Evolutionary conservation across 2,329 filamentous ascomycete genomes (phyloP), one percentile per base, ranked within the genome.

Genomic region (Botryotinia narcissicola): DNA sequence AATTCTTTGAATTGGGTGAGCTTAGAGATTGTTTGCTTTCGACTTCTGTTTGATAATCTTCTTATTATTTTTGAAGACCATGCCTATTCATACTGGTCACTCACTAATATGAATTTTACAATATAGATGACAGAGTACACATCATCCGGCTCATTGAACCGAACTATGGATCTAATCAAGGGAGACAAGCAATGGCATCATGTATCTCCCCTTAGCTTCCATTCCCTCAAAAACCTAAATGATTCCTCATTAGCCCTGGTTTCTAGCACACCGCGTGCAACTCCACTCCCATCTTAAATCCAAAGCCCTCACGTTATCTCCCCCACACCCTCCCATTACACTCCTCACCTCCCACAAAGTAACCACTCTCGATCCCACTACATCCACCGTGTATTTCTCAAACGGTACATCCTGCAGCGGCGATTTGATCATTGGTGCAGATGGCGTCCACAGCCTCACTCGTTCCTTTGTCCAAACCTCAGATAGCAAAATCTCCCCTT

Each of bases 271-370:
- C 74, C 85, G 88, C 2, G 83, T 87, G 7, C 80, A 83, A 70
- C 82, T 90, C 25, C 88, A 90, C 76, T 83, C 85, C 29, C 81
- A 82, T 8, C 80, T 90, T 46, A 89, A 88, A 78, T 77, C 80
- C 12, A 74, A 81, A 4, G 88, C 87, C 0, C 84, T 82, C 1
- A 80, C 79, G 4, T 77, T 78, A 0, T 80, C 81, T 18, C 83
- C 83, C 0, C 79, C 77, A 5, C 82, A 78, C 2, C 81, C 74
- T 29, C 81, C 79, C 3, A 84, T 82, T 6, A 80, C 81, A 44
- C 80, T 87, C 32, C 79, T 83, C 18, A 84, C 83, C 0, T 80
- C 83, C 4, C 84, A 82, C 70, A 83, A 81, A 66, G 84, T 88
- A 0, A 79, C 83, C 2, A 81, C 83, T 42, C 82, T 88, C 0